Percentiles rank a stretch among this genome's conserved stretches.
These are phyloP conservation scores for Venturia effusa DNA, from an alignment of 2,329 filamentous ascomycete species.

Conservation along the genomic window DNA sequence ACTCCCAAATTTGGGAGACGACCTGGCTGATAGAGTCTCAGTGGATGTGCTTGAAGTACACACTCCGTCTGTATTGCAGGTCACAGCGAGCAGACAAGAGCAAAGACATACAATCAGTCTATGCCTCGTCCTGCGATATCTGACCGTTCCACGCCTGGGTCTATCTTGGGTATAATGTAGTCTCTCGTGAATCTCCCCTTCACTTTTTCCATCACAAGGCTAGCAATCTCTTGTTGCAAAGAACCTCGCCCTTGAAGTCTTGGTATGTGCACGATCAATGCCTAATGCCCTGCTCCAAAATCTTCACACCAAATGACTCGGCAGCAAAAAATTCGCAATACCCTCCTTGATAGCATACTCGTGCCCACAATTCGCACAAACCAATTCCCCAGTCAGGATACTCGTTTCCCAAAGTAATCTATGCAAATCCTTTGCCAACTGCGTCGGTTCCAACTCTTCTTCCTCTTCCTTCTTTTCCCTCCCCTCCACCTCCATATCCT, in stretches of 20 bases:
- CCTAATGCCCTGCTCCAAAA: not conserved
- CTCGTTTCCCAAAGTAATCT: slow-evolving; percentile 78
- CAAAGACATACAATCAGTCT: not conserved
- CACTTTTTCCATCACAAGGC: not conserved
- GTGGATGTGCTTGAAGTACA: no score
- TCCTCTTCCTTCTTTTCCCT: slow-evolving; percentile 22
- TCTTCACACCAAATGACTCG: slow-evolving; percentile 69
- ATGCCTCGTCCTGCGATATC: not conserved
- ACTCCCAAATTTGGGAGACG: no score
- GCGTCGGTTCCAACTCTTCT: slow-evolving; percentile 42
- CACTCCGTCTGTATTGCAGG: not conserved
- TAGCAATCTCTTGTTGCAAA: not conserved
- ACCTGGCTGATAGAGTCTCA: no score
- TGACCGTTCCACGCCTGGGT: not conserved
- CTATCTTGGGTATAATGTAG: not conserved
- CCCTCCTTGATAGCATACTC: slow-evolving; percentile 93
- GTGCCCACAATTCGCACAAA: slow-evolving; percentile 84
- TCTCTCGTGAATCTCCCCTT: not conserved
- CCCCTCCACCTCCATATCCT: slow-evolving; percentile 40
- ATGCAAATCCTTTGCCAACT: slow-evolving; percentile 68
- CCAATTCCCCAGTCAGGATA: slow-evolving; percentile 76
- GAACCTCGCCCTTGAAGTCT: not conserved
- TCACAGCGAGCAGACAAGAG: not conserved
- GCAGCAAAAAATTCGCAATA: slow-evolving; percentile 90
- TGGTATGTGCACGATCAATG: not conserved